Percentiles rank a stretch among this genome's conserved stretches.
phyloP scores from a whole-genome alignment of 345 rosid genomes.

The Eucalyptus marginata region DNA sequence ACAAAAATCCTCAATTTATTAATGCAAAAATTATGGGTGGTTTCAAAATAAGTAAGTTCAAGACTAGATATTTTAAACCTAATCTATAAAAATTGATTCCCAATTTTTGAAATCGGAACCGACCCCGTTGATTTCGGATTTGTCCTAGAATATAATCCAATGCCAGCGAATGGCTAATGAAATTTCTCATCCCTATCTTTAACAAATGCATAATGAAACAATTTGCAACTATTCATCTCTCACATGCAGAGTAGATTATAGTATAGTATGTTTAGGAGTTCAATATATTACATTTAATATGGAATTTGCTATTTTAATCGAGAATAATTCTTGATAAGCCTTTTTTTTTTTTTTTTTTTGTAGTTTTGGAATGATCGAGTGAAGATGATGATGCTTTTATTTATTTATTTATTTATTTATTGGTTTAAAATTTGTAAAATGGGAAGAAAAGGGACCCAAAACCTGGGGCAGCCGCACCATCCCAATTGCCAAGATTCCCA shows the following conservation, averaged over 20 bases:
- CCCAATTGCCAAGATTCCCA: background rate
- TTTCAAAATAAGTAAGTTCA: background rate
- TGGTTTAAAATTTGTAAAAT: background rate
- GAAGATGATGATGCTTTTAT: background rate
- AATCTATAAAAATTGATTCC: fast-evolving
- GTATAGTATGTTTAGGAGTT: background rate
- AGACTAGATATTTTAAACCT: background rate
- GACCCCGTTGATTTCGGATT: fast-evolving
- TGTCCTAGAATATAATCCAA: background rate
- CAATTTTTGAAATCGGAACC: fast-evolving
- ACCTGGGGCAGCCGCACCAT: background rate
- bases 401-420: background rate
- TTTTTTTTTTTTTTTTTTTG: background rate
- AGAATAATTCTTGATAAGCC: background rate
- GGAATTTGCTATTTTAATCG: background rate
- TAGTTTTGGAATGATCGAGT: background rate
- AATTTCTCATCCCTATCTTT: background rate
- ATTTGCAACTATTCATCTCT: background rate
- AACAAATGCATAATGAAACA: background rate
- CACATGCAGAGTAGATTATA: background rate
- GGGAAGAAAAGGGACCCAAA: background rate
- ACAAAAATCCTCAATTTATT: background rate
- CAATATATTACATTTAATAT: background rate
- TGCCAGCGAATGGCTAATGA: background rate
- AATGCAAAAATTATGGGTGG: background rate